Percentiles rank a stretch among this genome's conserved stretches.
Evolutionary conservation across 192 early-diverging fungal species (phyloP).

Genomic region (Chytriomyces sp.): DNA sequence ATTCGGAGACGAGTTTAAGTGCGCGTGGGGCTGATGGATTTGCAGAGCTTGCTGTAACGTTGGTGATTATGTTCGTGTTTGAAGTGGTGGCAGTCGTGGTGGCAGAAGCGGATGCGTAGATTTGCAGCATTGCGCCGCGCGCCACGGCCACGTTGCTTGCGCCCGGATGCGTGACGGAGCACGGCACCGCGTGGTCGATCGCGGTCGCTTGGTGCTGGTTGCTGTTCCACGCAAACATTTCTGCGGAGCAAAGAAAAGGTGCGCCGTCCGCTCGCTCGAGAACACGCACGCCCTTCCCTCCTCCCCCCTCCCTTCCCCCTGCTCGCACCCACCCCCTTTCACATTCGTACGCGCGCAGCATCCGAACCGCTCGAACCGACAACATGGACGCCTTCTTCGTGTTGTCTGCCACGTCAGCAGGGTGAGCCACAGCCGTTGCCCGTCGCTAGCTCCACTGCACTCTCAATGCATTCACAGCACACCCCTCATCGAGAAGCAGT

Average conservation of each 20-base stretch:
- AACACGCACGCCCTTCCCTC: too few relatives aligned
- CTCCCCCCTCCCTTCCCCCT: too few relatives aligned
- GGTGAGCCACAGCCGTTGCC: background rate
- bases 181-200: constrained; percentile 62
- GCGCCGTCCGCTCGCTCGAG: too few relatives aligned
- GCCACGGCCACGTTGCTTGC: constrained; percentile 69
- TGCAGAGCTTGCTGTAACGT: constrained; percentile 35
- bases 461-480: constrained; percentile 58
- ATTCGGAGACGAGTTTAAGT: constrained; percentile 65
- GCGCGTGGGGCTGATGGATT: too few relatives aligned
- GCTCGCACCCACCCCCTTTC: too few relatives aligned
- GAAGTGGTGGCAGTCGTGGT: background rate
- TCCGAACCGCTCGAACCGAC: too few relatives aligned
- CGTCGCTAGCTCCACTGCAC: background rate
- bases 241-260: too few relatives aligned
- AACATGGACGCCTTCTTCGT: background rate
- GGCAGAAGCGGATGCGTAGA: constrained; percentile 50
- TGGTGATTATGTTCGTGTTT: constrained; percentile 3
- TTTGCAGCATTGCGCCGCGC: constrained; percentile 63
- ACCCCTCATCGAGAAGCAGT: constrained; percentile 88
- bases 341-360: too few relatives aligned
- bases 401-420: background rate
- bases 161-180: constrained; percentile 62
- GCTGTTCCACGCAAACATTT: background rate
- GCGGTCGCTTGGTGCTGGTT: constrained; percentile 44